phyloP scores from a whole-genome alignment of 768 basidiomycete species.

The Russula ochroleuca region DNA sequence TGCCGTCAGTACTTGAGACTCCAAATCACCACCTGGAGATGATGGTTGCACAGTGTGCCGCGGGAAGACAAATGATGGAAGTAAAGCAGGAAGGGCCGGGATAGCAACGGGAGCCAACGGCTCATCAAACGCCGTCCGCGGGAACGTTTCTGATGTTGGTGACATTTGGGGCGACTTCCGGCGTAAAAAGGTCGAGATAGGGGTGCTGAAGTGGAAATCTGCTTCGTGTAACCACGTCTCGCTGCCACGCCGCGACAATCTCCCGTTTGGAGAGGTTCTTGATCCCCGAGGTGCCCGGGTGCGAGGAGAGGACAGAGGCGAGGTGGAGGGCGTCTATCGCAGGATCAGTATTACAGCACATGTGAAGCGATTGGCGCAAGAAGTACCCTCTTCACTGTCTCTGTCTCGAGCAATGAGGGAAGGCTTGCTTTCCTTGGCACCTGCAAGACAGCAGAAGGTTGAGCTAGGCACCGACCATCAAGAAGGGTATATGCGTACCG shows the following conservation, averaged over 20 bases:
- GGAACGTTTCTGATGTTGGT: conserved; percentile 47
- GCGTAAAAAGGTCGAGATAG: conserved; percentile 76
- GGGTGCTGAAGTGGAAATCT: conserved; percentile 43
- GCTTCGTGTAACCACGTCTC: conserved; percentile 32
- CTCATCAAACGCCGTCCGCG: conserved; percentile 32
- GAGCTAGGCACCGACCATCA: neutral
- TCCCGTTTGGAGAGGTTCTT: conserved; percentile 16
- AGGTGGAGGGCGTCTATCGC: conserved; percentile 32
- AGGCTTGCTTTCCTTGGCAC: conserved; percentile 34
- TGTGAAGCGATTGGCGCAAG: neutral
- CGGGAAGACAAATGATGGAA: conserved; percentile 35
- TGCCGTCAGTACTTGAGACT: conserved; percentile 11
- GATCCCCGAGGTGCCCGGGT: conserved; percentile 26
- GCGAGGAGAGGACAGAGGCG: conserved; percentile 31
- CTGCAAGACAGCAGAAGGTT: neutral
- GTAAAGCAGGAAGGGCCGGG: conserved; percentile 58
- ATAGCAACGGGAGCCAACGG: conserved; percentile 52
- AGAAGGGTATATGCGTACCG: conserved; percentile 29
- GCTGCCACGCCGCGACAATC: conserved; percentile 25
- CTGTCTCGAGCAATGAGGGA: conserved; percentile 30
- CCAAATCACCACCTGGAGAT: conserved; percentile 2
- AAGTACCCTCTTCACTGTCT: conserved; percentile 32
- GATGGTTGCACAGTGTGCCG: conserved; percentile 13
- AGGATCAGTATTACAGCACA: neutral
- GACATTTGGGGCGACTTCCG: conserved; percentile 71